Percentiles rank a stretch among this genome's conserved stretches.
phyloP scores from a whole-genome alignment of 768 basidiomycete genomes.

The Podaxis sp. region DNA sequence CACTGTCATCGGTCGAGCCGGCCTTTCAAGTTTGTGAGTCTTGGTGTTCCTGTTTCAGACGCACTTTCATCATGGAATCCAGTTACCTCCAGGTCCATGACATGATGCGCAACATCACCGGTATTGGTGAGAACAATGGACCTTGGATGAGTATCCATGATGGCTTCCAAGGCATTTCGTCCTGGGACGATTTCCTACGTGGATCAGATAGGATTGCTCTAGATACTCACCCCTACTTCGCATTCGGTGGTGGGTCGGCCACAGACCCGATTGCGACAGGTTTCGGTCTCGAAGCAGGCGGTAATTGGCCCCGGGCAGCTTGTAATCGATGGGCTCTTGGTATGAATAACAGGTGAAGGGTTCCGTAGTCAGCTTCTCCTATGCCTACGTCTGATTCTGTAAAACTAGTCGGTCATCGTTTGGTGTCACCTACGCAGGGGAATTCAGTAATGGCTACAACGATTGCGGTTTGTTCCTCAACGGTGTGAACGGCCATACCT shows the following conservation, averaged over 20 bases:
- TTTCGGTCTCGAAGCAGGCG: slow-evolving; percentile 36
- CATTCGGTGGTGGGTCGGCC: slow-evolving; percentile 43
- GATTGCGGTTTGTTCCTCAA: slow-evolving; percentile 48
- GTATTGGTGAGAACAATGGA: slow-evolving; percentile 65
- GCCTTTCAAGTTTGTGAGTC: slow-evolving; percentile 63
- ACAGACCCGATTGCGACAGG: slow-evolving; percentile 36
- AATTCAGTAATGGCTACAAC: slow-evolving; percentile 73
- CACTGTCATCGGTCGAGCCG: slow-evolving; percentile 51
- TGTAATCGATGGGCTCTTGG: slow-evolving; percentile 57
- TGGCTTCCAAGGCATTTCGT: slow-evolving; percentile 41
- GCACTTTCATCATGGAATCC: slow-evolving; percentile 9
- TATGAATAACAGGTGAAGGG: slow-evolving; percentile 49
- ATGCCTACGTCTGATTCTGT: slow-evolving; percentile 12
- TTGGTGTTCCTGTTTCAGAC: slow-evolving; percentile 26
- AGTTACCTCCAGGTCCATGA: slow-evolving; percentile 60
- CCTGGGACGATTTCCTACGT: slow-evolving; percentile 32
- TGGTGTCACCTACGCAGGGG: slow-evolving; percentile 75
- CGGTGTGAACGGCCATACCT: slow-evolving; percentile 21
- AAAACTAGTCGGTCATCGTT: slow-evolving; percentile 42
- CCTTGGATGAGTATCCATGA: slow-evolving; percentile 51
- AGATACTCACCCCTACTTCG: slow-evolving; percentile 42
- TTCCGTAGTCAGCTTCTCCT: slow-evolving; percentile 24
- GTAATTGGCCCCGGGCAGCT: slow-evolving; percentile 47
- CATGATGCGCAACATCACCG: slow-evolving; percentile 71
- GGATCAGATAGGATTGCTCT: slow-evolving; percentile 41